Percentiles rank a stretch among this genome's conserved stretches.
Evolutionary conservation across 2,329 filamentous ascomycete genomes (phyloP).

Genomic region (Emmonsia crescens): DNA sequence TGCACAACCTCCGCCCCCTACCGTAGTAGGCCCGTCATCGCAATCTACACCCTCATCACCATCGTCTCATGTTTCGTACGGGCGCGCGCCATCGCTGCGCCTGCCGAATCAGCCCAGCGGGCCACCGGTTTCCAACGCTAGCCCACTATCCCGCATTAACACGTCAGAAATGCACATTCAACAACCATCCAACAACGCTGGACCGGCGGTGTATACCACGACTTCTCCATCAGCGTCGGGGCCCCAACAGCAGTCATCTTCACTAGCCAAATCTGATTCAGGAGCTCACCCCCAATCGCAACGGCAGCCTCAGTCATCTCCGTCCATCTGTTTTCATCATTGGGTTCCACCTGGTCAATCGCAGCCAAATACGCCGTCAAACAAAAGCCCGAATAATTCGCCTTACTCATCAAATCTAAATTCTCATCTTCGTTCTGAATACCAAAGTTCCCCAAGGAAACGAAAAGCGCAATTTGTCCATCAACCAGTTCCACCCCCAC

Average conservation of each 20-base stretch:
- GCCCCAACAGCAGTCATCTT: slow-evolving; percentile 33
- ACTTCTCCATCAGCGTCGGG: not conserved
- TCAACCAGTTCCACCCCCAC: slow-evolving; percentile 40
- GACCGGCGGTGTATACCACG: not conserved
- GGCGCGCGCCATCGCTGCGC: slow-evolving; percentile 1
- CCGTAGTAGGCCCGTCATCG: not conserved
- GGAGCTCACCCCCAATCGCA: slow-evolving; percentile 31
- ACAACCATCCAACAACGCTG: slow-evolving; percentile 17
- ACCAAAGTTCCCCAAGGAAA: slow-evolving; percentile 71
- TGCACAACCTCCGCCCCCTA: slow-evolving; percentile 13
- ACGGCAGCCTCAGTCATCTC: slow-evolving; percentile 50
- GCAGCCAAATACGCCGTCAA: slow-evolving; percentile 62
- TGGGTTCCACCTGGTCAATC: slow-evolving; percentile 72
- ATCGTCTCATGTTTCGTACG: not conserved
- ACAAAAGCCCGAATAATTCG: slow-evolving; percentile 51
- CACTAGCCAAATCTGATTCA: slow-evolving; percentile 38
- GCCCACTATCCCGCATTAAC: slow-evolving; percentile 25
- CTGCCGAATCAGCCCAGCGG: slow-evolving; percentile 13
- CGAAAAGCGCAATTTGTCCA: slow-evolving; percentile 58
- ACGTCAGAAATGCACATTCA: slow-evolving; percentile 33
- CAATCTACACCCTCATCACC: not conserved
- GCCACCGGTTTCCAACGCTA: slow-evolving; percentile 15
- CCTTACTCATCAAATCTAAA: slow-evolving; percentile 34
- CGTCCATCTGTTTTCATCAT: slow-evolving; percentile 81
- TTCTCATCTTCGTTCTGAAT: slow-evolving; percentile 45